Conservation (phyloP, 345 rosid species). For the Eucalyptus erythrocorys region DNA sequence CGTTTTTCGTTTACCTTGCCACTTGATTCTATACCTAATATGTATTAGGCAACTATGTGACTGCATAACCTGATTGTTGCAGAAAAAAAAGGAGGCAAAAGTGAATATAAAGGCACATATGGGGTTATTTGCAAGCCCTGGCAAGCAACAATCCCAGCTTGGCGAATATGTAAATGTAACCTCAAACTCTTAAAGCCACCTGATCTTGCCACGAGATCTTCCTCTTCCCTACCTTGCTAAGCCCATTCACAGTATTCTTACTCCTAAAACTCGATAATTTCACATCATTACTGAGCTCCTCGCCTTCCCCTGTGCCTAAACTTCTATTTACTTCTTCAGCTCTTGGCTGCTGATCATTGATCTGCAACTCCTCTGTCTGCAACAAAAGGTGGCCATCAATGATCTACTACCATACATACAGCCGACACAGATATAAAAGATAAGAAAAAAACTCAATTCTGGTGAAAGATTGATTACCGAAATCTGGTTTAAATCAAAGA, state of each 20-base stretch:
- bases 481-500: conserved; percentile 80
- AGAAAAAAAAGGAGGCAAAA: background rate
- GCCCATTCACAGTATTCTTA: conserved; percentile 42
- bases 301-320: conserved; percentile 19
- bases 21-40: background rate
- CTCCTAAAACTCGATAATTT: conserved; percentile 53
- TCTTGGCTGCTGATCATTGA: conserved; percentile 12
- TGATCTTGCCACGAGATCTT: conserved; percentile 96
- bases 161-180: background rate
- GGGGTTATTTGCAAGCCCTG: background rate
- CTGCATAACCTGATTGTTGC: background rate
- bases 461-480: conserved; percentile 37
- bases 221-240: conserved; percentile 58
- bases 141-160: background rate
- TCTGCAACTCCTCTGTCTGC: conserved; percentile 65
- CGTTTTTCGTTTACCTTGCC: background rate
- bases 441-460: background rate
- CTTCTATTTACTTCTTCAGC: conserved; percentile 25
- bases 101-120: background rate
- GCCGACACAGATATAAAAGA: background rate
- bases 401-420: background rate
- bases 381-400: background rate
- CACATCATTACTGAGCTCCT: conserved; percentile 34
- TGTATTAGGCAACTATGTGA: background rate
- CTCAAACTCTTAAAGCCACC: conserved; percentile 70